Percentiles rank a stretch among this genome's conserved stretches.
These are phyloP conservation scores for Carex myosuroides DNA, from an alignment of 176 grass and related monocot species.

Conservation along the genomic window DNA sequence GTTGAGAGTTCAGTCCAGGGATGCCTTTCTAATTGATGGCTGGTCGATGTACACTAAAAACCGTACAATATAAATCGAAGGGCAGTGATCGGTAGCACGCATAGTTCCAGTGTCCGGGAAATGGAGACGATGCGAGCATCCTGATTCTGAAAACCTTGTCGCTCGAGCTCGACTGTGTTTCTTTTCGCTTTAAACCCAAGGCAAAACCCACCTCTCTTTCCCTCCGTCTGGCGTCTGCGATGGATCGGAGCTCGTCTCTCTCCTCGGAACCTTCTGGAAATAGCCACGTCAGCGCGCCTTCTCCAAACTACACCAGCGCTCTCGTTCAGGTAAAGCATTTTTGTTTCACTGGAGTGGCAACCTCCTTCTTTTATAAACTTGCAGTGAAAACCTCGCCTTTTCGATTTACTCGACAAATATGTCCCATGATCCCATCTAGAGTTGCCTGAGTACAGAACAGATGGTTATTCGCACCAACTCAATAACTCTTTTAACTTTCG, in stretches of 20 bases:
- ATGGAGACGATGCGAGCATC: background rate
- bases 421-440: background rate
- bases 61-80: no score
- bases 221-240: background rate
- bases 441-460: background rate
- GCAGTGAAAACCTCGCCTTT: background rate
- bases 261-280: conserved; percentile 8
- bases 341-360: background rate
- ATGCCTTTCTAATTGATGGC: no score
- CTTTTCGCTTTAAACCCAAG: background rate
- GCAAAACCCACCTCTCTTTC: background rate
- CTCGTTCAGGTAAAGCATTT: conserved; percentile 6
- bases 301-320: conserved; percentile 6
- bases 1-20: no score
- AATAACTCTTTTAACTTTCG: background rate
- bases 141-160: background rate
- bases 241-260: background rate
- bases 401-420: background rate
- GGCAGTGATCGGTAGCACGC: background rate
- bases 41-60: no score
- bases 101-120: background rate
- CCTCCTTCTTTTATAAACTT: background rate
- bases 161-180: background rate
- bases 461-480: background rate
- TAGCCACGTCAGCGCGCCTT: background rate